phyloP scores from a whole-genome alignment of 1,139 yeast genomes.

The Pichiaceae sp. region DNA sequence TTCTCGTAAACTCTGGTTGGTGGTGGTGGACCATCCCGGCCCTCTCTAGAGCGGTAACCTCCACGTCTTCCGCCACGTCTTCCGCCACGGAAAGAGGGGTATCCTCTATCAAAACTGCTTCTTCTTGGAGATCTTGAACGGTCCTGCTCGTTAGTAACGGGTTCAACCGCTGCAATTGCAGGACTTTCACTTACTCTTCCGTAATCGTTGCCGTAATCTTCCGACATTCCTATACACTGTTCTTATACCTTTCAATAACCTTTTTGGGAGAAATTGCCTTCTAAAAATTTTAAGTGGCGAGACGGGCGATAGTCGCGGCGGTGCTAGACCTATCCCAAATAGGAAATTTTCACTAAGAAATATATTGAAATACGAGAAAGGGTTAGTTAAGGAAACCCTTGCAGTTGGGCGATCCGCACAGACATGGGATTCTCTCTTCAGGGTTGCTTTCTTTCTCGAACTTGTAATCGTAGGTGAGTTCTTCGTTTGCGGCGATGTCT shows the following conservation, averaged over 20 bases:
- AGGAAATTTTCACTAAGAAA: background rate
- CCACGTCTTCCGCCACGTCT: conserved; percentile 5
- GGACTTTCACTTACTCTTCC: background rate
- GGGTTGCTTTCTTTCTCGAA: conserved; percentile 89
- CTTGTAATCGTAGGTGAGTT: conserved; percentile 89
- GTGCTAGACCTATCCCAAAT: too few species aligned
- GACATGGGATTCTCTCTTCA: conserved; percentile 81
- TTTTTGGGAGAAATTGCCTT: too few species aligned
- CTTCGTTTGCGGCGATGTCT: conserved; percentile 86
- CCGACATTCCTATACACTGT: background rate
- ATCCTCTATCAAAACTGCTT: conserved; percentile 7
- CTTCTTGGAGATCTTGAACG: conserved; percentile 26
- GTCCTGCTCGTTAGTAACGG: conserved; percentile 14
- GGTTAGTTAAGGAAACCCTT: conserved; percentile 77
- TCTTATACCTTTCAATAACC: too few species aligned
- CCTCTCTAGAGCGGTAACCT: conserved; percentile 11
- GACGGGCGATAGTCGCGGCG: background rate
- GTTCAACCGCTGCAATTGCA: background rate
- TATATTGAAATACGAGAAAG: too few species aligned
- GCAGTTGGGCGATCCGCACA: conserved; percentile 93
- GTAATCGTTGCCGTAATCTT: background rate
- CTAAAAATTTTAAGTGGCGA: too few species aligned
- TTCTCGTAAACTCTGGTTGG: conserved; percentile 48
- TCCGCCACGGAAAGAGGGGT: conserved; percentile 8
- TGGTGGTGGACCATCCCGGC: background rate